Base-by-base conservation (phyloP, 257 asterid species). In the Lavandula angustifolia region DNA sequence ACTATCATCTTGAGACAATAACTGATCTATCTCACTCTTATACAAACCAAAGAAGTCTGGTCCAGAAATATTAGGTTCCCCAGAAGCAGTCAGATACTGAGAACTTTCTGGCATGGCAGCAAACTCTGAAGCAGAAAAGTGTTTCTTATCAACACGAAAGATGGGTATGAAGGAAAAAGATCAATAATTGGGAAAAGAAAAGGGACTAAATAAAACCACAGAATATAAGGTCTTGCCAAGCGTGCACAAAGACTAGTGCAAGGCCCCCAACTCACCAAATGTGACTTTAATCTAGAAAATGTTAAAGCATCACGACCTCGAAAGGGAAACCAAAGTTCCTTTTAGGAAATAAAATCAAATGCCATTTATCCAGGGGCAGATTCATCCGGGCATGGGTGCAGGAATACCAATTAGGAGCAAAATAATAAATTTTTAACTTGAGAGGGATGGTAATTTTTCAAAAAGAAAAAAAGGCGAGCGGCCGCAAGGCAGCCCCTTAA, bases 21-120 rank as follows among this genome's bases (percentile, higher is more conserved):
- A 66, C 18, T 76, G 75, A 44, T 78, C 76, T 10, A 82, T 62
- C 73, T 75, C 90, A 43, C 72, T 75, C 41, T 77, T 52, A 70
- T 77, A 92, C 64, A 68, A 82, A 16, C 89, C 89, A 73, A 92
- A 89, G 64, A 73, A 82, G 62, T 89, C 96, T 3, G 96, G 92
- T 64, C 88, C 92, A 40, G 68, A 11, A 33, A 11, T 34, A 57
- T 62, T 60, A 41, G 41, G 57, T 38, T 44, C 76, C 27, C 64
- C 60, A 14, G 79, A 65, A 37, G 83, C 38, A 50, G 61, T 68
- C 38, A 46, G 47, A 14, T 61, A 50, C 73, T 27, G 22, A 35
- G 66, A 70, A 68, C 56, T 57, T 69, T 71, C 82, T 32, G 82
- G 64, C 92, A 89, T 76, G 61, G 60, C 48, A 41, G 51, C 50